Evolutionary conservation across 108 stramenopile species (phyloP), one percentile per base, ranked within the genome.

Genomic region (Discostella pseudostelligera): DNA sequence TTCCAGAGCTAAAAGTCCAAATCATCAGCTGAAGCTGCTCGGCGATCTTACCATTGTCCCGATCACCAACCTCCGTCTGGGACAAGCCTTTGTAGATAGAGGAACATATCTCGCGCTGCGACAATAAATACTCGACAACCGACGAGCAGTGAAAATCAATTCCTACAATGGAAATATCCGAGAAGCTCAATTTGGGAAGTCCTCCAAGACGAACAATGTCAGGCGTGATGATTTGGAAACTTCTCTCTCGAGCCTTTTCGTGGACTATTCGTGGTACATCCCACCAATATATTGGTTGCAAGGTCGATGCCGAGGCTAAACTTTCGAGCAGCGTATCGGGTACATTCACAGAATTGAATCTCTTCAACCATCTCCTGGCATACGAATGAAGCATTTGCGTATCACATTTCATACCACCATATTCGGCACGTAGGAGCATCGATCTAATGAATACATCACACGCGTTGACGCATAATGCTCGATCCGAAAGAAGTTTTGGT

Each of bases 131-230:
- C 7, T 84, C 82, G 39, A 94, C 57, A 36, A 90, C 83, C 36
- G 75, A 60, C 9, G 86, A 87, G 65, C 93, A 94, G 67, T 94
- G 93, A 81, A 89, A 94, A 62, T 94, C 93, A 43, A 94, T 74
- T 0, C 93, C 93, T 19, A 83, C 83, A 11, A 37, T 20, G 17
- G 81, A 79, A 24, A 85, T 55, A 46, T 94, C 93, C 8, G 59
- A 28, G 19, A 72, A 51, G 11, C 32, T 55, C 62, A 94, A 61
- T 36, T 46, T 54, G 14, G 25, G 48, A 9, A 88, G 25, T 29
- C 61, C 59, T 48, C 47, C 55, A 20, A 59, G 32, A 54, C 49
- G 11, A 45, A 56, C 43, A 19, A 66, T 59, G 16, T 48, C 32
- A 10, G 19, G 32, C 20, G 75, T 55, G 48, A 82, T 56, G 26